Base-by-base conservation (phyloP, 345 rosid species). In the Citrus inodora region DNA sequence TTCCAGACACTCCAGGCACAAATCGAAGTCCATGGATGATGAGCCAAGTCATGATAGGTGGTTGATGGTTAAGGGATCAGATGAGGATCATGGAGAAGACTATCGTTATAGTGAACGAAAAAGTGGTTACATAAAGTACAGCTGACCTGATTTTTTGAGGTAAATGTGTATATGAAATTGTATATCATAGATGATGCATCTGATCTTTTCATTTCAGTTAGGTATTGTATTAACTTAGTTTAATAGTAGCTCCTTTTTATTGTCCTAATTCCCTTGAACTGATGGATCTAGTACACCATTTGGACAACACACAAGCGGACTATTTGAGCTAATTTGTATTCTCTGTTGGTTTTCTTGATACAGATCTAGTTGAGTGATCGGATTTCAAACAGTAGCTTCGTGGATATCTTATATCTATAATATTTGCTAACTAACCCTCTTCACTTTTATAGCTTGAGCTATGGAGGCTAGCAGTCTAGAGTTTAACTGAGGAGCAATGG, bases 291-390 rank as follows among this genome's bases (percentile, higher is more conserved):
- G 78, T 33, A 78, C 68, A 9, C 63, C 58, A 28, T 74, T 73
- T 19, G 78, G 80, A 32, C 22, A 33, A 35, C 38, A 30, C 55
- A 38, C n/a, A n/a, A n/a, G n/a, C n/a, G 70, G 73, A 42, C 6
- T 78, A 74, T 71, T 81, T 53, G 46, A 70, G 68, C 80, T 83
- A 80, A 77, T 76, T 63, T 80, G 79, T 76, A 64, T 81, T 76
- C 71, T 76, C 77, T 84, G 79, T 77, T 81, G 83, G 73, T 80
- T 82, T 86, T 81, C 76, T 80, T 78, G 83, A 80, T 75, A 87
- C 87, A 84, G 84, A 84, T 86, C 46, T 82, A 71, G 82, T 78
- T 67, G 83, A 82, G 19, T 70, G 81, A 65, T 77, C 38, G 27
- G 80, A 80, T 73, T 80, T 79, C 67, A 77, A 77, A 25, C 67